phyloP scores from a whole-genome alignment of 768 basidiomycete species.

The Crassisporium funariophilum region DNA sequence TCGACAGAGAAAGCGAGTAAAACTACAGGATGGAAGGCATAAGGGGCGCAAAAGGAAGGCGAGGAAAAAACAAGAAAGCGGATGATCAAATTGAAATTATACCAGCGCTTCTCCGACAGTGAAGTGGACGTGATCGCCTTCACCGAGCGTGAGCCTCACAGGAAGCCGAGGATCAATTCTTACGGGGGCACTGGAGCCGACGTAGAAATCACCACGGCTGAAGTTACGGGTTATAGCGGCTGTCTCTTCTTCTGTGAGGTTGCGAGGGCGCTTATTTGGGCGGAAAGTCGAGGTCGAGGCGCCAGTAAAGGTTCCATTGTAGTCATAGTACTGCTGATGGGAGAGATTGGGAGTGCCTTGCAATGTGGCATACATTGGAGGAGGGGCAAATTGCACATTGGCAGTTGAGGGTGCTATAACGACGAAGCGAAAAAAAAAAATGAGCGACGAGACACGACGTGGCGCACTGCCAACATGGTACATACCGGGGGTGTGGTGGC shows the following conservation, averaged over 20 bases:
- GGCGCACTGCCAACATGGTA: not conserved
- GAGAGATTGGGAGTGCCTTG: constrained; percentile 50
- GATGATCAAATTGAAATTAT: constrained; percentile 16
- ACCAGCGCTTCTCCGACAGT: constrained; percentile 49
- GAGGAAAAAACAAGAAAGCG: not conserved
- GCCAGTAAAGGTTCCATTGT: constrained; percentile 66
- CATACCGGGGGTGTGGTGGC: constrained; percentile 42
- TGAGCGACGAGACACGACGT: constrained; percentile 11
- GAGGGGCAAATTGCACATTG: constrained; percentile 45
- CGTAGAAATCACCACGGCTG: constrained; percentile 79
- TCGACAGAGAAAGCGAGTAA: constrained; percentile 1
- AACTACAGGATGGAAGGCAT: constrained; percentile 6
- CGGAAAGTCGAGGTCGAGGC: constrained; percentile 78
- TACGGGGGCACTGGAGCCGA: constrained; percentile 78
- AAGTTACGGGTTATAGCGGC: constrained; percentile 84
- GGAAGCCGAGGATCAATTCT: constrained; percentile 82
- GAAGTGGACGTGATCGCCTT: constrained; percentile 80
- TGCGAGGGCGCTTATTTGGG: constrained; percentile 77
- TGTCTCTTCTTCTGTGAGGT: constrained; percentile 81
- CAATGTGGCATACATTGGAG: constrained; percentile 52
- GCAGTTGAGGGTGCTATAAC: constrained; percentile 27
- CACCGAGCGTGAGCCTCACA: constrained; percentile 76
- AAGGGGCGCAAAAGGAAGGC: constrained; percentile 5
- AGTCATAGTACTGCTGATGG: constrained; percentile 78
- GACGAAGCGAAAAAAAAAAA: constrained; percentile 13